Evolutionary conservation across 352 stramenopile species (phyloP).

Genomic region (Blastocystis sp.): DNA sequence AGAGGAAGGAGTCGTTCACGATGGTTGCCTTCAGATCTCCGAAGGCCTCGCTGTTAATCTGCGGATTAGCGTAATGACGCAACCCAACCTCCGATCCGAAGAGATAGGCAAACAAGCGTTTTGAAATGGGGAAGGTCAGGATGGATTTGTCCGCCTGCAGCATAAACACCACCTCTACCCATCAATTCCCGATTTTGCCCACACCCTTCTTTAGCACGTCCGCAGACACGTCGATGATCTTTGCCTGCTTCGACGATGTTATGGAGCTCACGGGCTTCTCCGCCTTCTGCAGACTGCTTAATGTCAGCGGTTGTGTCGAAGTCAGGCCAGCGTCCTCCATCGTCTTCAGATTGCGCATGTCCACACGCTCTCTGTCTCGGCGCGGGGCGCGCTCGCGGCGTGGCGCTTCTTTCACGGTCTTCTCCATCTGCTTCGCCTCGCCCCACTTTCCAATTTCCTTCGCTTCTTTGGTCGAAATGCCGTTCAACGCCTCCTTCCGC

Average conservation of each 20-base stretch:
- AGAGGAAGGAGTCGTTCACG: background rate
- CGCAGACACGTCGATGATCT: background rate
- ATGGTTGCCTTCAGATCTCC: background rate
- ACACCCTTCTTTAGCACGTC: background rate
- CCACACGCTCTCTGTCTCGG: background rate
- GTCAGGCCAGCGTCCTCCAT: conserved; percentile 13
- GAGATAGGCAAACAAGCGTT: conserved; percentile 16
- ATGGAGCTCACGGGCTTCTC: background rate
- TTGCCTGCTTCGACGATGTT: background rate
- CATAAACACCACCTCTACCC: conserved; percentile 37
- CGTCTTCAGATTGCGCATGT: background rate
- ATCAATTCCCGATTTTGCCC: background rate
- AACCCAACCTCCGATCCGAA: background rate
- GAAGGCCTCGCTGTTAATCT: conserved; percentile 21
- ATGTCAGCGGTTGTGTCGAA: background rate
- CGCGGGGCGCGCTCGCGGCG: background rate
- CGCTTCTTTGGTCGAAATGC: background rate
- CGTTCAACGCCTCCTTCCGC: conserved; percentile 19
- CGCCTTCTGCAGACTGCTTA: background rate
- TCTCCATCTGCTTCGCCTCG: conserved; percentile 12
- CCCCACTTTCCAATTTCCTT: conserved; percentile 55
- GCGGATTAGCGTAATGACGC: background rate
- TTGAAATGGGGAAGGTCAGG: background rate
- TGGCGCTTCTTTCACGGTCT: background rate
- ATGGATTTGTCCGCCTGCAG: conserved; percentile 17